Evolutionary conservation across 441 rosid genomes (phyloP).

Genomic region (Gossypium trilobum): DNA sequence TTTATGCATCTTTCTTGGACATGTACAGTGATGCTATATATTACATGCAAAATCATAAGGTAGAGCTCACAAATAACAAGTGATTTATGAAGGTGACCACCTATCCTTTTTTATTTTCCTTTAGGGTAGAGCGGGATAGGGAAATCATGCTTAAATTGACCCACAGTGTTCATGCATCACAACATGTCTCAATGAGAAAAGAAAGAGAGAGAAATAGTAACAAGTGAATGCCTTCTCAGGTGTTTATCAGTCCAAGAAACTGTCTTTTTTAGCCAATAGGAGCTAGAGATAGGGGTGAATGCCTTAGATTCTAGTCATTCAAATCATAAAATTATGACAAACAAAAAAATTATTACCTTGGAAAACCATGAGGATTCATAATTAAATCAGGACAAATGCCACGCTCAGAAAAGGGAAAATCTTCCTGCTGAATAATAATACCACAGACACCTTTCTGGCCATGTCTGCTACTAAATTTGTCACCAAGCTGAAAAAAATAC

Average conservation of each 20-base stretch:
- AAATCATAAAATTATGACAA: neutral
- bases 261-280: neutral
- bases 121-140: neutral
- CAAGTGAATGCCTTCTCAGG: neutral
- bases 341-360: conserved; percentile 46
- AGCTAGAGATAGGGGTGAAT: neutral
- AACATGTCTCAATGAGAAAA: neutral
- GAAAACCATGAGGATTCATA: conserved; percentile 99
- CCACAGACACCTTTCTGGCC: conserved; percentile 99
- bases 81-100: neutral
- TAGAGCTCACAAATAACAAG: neutral
- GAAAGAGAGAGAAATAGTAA: neutral
- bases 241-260: neutral
- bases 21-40: neutral
- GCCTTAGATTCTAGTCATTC: neutral
- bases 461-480: conserved; percentile 96
- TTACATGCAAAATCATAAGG: neutral
- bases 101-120: neutral
- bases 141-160: neutral
- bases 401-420: conserved; percentile 89
- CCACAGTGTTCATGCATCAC: neutral
- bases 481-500: conserved; percentile 56
- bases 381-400: conserved; percentile 96
- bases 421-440: conserved; percentile 87
- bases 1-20: neutral